Base-by-base conservation (phyloP, 306 rosid species). In the Pyrus communis region DNA sequence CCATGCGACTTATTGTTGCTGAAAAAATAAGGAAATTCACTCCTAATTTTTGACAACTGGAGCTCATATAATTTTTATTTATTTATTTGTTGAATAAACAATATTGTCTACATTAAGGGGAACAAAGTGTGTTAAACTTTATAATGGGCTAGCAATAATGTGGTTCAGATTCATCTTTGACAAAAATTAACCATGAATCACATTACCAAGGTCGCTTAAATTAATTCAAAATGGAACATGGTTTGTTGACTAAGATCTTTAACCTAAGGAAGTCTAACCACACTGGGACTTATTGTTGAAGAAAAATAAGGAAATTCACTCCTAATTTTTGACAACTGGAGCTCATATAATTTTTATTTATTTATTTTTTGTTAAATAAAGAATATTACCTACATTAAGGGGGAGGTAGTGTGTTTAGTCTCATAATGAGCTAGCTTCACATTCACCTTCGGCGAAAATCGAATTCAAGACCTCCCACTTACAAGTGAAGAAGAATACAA, bases 391-490 rank as follows among this genome's bases (percentile, higher is more conserved):
- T 1, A 35, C 9, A 35, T 9, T 38, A 38, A 35, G 4, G 2
- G 2, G 0, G 2, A 38, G 40, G 1, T 0, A 7, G 10, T 38
- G 42, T 0, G 9, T 38, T 38, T 38, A 38, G 42, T 2, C 42
- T 7, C 42, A 7, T 9, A 38, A 38, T 38, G 2, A 0, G 10
- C 42, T 38, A 38, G 42, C 0, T 38, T 38, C 9, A 38, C 0
- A 38, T 38, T 38, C 42, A 38, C 33, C 0, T 7, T 38, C 8
- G 42, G 0, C 0, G 42, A 38, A 38, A 38, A 38, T 7, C 2
- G 0, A 38, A 38, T 10, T 38, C 2, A 38, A 38, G 0, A 38
- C 10, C 0, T 1, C 2, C 7, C 9, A 38, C 0, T 38, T 38
- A 38, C 42, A 38, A 33, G 0, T 33, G 7, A 33, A 33, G 38